Percentiles rank a stretch among this genome's conserved stretches.
These are phyloP conservation scores for Colletotrichum shisoi DNA, from an alignment of 2,329 filamentous ascomycete species.

Conservation along the genomic window DNA sequence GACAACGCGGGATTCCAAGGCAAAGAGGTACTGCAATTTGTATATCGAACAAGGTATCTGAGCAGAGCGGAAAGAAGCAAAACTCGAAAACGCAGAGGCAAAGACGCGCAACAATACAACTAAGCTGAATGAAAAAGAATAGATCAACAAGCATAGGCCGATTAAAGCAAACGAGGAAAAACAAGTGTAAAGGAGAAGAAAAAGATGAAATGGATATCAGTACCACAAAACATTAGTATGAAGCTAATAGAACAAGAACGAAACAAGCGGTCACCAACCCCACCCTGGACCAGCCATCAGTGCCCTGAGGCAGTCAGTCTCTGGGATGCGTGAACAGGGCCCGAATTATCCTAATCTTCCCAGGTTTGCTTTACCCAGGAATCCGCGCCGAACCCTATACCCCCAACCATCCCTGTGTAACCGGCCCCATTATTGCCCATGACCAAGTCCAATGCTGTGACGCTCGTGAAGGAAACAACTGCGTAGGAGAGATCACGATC, in stretches of 20 bases:
- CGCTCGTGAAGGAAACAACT: conserved; percentile 43
- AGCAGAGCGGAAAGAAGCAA: conserved; percentile 42
- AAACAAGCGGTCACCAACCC: conserved; percentile 50
- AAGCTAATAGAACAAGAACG: conserved; percentile 53
- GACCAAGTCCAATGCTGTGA: conserved; percentile 46
- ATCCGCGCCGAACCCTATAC: conserved; percentile 50
- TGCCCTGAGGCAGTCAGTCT: conserved; percentile 55
- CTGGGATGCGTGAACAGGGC: conserved; percentile 53
- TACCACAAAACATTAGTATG: conserved; percentile 52
- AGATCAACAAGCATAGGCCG: conserved; percentile 46
- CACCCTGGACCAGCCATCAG: conserved; percentile 63
- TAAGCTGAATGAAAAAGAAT: conserved; percentile 41
- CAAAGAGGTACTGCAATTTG: conserved; percentile 46
- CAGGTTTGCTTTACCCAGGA: conserved; percentile 43
- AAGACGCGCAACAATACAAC: conserved; percentile 8
- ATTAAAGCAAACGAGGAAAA: conserved; percentile 42
- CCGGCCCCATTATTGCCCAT: conserved; percentile 56
- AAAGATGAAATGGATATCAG: conserved; percentile 52
- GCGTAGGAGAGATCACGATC: conserved; percentile 40
- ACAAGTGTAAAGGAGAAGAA: conserved; percentile 50
- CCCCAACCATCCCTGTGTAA: conserved; percentile 44
- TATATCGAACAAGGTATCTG: conserved; percentile 71
- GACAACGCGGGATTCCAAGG: conserved; percentile 27
- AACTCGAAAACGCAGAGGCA: conserved; percentile 1
- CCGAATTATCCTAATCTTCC: conserved; percentile 46